A percentile compares a stretch with the other conserved stretches of the same genome.
Evolutionary conservation across 2,329 filamentous ascomycete species (phyloP).

Genomic region (Fusarium dimerum): DNA sequence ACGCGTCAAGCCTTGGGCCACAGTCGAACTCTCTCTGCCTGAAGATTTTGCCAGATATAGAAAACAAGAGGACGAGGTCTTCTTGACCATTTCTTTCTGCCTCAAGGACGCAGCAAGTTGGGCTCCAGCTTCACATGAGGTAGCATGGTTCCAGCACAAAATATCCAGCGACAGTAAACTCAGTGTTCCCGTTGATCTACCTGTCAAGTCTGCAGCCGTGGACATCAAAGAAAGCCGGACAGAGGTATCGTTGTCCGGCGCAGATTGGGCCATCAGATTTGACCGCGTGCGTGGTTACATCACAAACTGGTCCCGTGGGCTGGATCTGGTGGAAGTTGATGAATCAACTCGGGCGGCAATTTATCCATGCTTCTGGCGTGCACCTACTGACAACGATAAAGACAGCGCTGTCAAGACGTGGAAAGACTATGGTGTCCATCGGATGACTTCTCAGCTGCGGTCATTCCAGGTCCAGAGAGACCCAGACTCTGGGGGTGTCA

Average conservation of each 20-base stretch:
- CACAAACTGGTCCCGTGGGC: background rate
- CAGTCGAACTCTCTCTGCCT: background rate
- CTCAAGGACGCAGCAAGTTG: background rate
- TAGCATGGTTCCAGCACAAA: background rate
- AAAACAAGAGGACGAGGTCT: background rate
- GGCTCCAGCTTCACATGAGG: background rate
- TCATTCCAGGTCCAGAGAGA: background rate
- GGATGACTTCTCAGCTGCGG: background rate
- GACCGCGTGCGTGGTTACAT: background rate
- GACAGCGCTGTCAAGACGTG: background rate
- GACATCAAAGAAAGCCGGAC: background rate
- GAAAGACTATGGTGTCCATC: background rate
- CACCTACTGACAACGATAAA: background rate
- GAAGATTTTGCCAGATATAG: rapidly evolving
- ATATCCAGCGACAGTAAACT: background rate
- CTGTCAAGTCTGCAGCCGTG: too few relatives aligned
- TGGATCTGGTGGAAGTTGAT: background rate
- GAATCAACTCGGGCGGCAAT: background rate
- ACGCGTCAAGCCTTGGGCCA: background rate
- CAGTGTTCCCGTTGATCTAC: background rate
- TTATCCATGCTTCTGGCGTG: background rate
- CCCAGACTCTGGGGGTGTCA: background rate
- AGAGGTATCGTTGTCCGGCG: background rate
- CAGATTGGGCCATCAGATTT: background rate
- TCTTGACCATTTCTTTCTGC: background rate